Evolutionary conservation across 225 moss, liverwort and hornwort genomes (phyloP).

Genomic region (Bryum argenteum): DNA sequence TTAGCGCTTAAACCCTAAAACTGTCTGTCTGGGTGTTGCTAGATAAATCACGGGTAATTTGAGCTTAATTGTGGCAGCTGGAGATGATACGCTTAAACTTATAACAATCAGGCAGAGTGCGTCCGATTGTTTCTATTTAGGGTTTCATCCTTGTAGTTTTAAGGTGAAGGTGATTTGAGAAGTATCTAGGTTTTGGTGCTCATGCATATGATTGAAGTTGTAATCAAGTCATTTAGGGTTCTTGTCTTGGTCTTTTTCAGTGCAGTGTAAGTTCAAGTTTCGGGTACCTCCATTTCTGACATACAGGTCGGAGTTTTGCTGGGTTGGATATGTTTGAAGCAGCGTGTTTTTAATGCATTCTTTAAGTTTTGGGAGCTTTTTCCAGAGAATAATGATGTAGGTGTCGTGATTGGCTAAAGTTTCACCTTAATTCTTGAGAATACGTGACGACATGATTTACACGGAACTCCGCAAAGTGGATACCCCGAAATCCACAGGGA

Average conservation of each 20-base stretch:
- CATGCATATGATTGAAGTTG: not conserved
- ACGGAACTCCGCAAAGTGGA: conserved; percentile 66
- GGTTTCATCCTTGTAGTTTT: no score
- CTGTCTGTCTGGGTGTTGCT: no score
- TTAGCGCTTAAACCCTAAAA: not conserved
- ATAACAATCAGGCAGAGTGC: no score
- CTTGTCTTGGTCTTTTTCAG: not conserved
- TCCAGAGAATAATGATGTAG: not conserved
- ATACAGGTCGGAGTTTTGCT: not conserved
- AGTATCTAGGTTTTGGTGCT: conserved; percentile 16
- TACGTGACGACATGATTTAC: conserved; percentile 94
- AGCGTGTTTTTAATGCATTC: not conserved
- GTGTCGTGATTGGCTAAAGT: not conserved
- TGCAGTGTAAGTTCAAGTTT: not conserved
- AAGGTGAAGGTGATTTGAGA: not conserved
- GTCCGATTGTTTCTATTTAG: not conserved
- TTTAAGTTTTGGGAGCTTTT: not conserved
- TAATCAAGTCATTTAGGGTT: not conserved
- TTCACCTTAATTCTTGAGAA: conserved; percentile 39
- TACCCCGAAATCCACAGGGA: conserved; percentile 57
- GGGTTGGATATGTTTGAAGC: not conserved
- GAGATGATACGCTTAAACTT: no score
- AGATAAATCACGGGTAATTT: no score
- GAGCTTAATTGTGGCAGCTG: no score
- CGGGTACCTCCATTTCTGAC: not conserved